Percentiles rank a stretch among this genome's conserved stretches.
Evolutionary conservation across 78 protist species (phyloP).

Genomic region (Creolimax fragrantissima): DNA sequence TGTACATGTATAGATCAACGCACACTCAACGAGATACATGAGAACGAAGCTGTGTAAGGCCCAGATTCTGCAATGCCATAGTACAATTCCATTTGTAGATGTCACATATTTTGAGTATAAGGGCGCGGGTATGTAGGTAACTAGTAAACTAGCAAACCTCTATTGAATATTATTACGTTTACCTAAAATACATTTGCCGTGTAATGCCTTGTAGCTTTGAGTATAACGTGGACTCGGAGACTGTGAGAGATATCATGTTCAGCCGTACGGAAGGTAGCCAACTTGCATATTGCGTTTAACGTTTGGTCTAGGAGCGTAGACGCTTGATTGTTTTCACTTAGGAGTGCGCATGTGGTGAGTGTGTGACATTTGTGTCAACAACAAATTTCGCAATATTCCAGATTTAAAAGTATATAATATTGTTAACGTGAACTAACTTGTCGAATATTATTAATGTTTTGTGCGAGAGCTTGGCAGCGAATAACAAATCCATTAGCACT

Average conservation of each 20-base stretch:
- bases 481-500: background rate
- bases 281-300: no score
- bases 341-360: no score
- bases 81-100: background rate
- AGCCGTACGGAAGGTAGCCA: constrained; percentile 19
- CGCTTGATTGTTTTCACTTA: no score
- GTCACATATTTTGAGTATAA: background rate
- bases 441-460: background rate
- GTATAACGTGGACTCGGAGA: constrained; percentile 30
- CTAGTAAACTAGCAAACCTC: background rate
- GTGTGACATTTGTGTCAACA: no score
- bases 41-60: background rate
- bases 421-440: no score
- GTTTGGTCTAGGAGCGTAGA: no score
- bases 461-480: background rate
- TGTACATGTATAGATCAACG: background rate
- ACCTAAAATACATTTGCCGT: background rate
- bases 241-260: constrained; percentile 11
- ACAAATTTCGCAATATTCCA: no score
- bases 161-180: background rate
- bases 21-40: background rate
- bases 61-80: no score
- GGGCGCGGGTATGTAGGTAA: background rate
- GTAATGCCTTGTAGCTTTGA: constrained; percentile 6
- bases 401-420: no score